phyloP scores from a whole-genome alignment of 2,329 filamentous ascomycete genomes.

The Verticillium albo-atrum region DNA sequence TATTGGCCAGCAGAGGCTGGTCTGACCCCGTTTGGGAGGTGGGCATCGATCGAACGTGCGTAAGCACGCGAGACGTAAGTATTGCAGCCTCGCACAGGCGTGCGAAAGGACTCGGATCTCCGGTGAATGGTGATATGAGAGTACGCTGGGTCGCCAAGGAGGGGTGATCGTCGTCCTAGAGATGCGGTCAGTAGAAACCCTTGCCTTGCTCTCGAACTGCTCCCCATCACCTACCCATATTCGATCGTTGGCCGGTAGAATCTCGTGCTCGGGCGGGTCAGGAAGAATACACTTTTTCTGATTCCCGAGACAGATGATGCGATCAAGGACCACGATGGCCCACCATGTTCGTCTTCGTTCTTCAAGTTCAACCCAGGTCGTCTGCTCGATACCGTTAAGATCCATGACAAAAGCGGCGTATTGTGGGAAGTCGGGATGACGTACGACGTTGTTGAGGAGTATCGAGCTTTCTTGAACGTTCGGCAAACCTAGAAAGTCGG shows the following conservation, averaged over 20 bases:
- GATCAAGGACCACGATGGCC: conserved; percentile 42
- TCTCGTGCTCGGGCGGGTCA: conserved; percentile 15
- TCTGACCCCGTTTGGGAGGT: conserved; percentile 2
- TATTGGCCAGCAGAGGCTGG: not conserved
- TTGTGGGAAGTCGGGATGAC: conserved; percentile 3
- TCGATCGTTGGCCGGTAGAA: conserved; percentile 31
- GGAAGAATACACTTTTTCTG: conserved; percentile 15
- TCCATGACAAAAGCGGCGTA: not conserved
- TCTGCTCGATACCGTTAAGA: conserved; percentile 15
- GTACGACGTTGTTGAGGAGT: conserved; percentile 30
- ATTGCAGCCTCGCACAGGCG: conserved; percentile 38
- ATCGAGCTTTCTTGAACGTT: conserved; percentile 26
- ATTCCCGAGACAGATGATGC: conserved; percentile 7
- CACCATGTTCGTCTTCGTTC: conserved; percentile 43
- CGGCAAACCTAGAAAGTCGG: conserved; percentile 38
- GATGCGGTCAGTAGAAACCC: conserved; percentile 1
- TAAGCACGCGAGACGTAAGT: conserved; percentile 26
- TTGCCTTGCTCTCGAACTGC: not conserved
- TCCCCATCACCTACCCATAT: conserved; percentile 28
- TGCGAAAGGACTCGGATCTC: conserved; percentile 43
- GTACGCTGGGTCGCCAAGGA: conserved; percentile 18
- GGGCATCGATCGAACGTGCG: conserved; percentile 19
- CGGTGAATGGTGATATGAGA: conserved; percentile 36
- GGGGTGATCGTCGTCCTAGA: conserved; percentile 31
- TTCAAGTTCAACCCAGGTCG: conserved; percentile 42